Percentiles rank a stretch among this genome's conserved stretches.
Conservation (phyloP, 208 protist species). For the Naegleria gruberi region DNA sequence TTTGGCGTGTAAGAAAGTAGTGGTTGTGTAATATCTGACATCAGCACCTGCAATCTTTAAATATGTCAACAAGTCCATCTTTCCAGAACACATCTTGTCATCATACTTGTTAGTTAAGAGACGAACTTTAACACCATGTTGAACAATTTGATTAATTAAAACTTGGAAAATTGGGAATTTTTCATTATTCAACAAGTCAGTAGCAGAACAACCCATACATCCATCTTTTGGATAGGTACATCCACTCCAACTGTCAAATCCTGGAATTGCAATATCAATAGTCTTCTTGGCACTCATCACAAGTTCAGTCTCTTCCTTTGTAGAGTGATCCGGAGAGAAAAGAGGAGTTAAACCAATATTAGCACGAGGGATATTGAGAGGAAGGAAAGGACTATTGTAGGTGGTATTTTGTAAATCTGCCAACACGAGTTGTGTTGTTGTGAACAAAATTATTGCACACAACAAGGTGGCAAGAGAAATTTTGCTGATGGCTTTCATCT, state of each 20-base stretch:
- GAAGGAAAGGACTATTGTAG: neutral
- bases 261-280: slow-evolving; percentile 16
- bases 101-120: slow-evolving; percentile 38
- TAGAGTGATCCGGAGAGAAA: slow-evolving; percentile 15
- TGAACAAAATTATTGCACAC: neutral
- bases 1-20: slow-evolving; percentile 40
- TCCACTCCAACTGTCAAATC: slow-evolving; percentile 14
- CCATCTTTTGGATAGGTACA: neutral
- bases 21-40: slow-evolving; percentile 39
- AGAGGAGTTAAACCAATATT: neutral
- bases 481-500: too few relatives aligned
- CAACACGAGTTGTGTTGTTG: neutral
- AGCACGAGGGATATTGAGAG: neutral
- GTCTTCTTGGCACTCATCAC: neutral
- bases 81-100: slow-evolving; percentile 7
- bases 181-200: slow-evolving; percentile 2
- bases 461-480: too few relatives aligned
- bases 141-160: slow-evolving; percentile 36
- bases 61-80: slow-evolving; percentile 41
- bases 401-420: neutral
- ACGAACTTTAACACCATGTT: slow-evolving; percentile 35
- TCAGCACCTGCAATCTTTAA: slow-evolving; percentile 33
- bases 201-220: neutral
- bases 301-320: neutral
- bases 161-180: slow-evolving; percentile 43